Percentiles rank a stretch among this genome's conserved stretches.
These are phyloP conservation scores for Calophaca sinica DNA, from an alignment of 306 rosid genomes.

Conservation along the genomic window DNA sequence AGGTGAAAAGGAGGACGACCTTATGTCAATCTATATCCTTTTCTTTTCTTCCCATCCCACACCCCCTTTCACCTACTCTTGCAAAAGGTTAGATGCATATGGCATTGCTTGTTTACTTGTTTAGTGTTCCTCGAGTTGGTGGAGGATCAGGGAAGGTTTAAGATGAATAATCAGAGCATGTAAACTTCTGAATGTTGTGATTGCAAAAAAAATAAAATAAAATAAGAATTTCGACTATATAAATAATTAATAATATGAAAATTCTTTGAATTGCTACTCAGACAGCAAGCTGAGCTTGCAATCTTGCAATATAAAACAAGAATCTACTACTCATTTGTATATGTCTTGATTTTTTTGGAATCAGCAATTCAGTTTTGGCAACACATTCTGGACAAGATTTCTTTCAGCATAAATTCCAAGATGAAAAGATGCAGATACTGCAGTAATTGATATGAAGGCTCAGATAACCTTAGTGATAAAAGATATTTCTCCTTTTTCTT, in stretches of 20 bases:
- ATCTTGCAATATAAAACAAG: neutral
- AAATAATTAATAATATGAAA: slow-evolving; percentile 10
- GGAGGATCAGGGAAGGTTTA: slow-evolving; percentile 9
- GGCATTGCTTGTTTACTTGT: slow-evolving; percentile 14
- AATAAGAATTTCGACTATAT: neutral
- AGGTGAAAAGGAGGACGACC: slow-evolving; percentile 87
- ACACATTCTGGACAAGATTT: neutral
- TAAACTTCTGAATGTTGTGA: neutral
- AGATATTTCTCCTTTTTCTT: neutral
- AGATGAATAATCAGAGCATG: neutral
- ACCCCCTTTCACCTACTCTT: neutral
- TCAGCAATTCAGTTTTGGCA: neutral
- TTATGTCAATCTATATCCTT: slow-evolving; percentile 82
- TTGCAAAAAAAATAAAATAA: neutral
- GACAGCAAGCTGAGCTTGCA: neutral
- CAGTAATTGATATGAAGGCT: neutral
- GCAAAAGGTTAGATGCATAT: slow-evolving; percentile 7
- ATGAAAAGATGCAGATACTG: neutral
- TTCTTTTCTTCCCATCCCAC: slow-evolving; percentile 1
- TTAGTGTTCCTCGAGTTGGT: neutral
- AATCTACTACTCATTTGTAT: neutral
- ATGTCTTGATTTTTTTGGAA: neutral
- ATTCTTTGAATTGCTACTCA: slow-evolving; percentile 6
- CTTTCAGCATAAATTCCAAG: neutral
- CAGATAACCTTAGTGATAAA: neutral